Conservation (phyloP, 2,329 filamentous ascomycete genomes). For the Aureobasidium pullulans region DNA sequence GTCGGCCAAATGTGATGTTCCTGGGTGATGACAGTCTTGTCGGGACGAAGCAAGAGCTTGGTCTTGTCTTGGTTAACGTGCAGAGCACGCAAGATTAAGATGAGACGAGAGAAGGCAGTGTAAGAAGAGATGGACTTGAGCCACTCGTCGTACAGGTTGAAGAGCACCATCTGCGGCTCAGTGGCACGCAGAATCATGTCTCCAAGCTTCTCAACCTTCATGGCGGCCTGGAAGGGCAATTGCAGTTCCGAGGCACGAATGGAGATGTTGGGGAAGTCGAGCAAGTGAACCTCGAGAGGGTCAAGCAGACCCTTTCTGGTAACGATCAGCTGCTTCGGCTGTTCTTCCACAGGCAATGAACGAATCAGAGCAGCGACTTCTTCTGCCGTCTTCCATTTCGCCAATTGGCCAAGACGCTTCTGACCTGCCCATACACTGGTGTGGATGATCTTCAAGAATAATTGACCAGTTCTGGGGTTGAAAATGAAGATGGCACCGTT, state of each 20-base stretch:
- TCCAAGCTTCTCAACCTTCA: constrained; percentile 99
- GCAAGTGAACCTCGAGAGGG: constrained; percentile 90
- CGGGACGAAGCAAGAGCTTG: constrained; percentile 85
- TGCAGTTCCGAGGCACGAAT: constrained; percentile 96
- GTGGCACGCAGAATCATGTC: constrained; percentile 98
- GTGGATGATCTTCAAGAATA: constrained; percentile 99
- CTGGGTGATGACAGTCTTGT: constrained; percentile 97
- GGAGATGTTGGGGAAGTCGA: constrained; percentile 98
- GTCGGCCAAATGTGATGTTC: constrained; percentile 99
- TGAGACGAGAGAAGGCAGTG: constrained; percentile 91
- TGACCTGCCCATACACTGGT: constrained; percentile 98
- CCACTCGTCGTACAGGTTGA: constrained; percentile 99
- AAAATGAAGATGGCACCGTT: constrained; percentile 99
- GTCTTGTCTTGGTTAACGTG: constrained; percentile 99
- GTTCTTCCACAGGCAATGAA: constrained; percentile 92
- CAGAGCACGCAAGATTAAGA: constrained; percentile 86
- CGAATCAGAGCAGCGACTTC: constrained; percentile 97
- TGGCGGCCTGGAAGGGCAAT: constrained; percentile 96
- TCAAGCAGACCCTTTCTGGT: constrained; percentile 95
- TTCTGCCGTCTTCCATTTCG: constrained; percentile 99
- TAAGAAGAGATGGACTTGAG: constrained; percentile 97
- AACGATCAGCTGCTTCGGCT: constrained; percentile 97
- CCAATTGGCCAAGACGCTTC: constrained; percentile 95
- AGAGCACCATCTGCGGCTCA: constrained; percentile 99
- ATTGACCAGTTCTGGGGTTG: constrained; percentile 94